Evolutionary conservation across 495 filamentous ascomycete species (phyloP), one percentile per base, ranked within the genome.

Genomic region (Diplogelasinospora grovesii): DNA sequence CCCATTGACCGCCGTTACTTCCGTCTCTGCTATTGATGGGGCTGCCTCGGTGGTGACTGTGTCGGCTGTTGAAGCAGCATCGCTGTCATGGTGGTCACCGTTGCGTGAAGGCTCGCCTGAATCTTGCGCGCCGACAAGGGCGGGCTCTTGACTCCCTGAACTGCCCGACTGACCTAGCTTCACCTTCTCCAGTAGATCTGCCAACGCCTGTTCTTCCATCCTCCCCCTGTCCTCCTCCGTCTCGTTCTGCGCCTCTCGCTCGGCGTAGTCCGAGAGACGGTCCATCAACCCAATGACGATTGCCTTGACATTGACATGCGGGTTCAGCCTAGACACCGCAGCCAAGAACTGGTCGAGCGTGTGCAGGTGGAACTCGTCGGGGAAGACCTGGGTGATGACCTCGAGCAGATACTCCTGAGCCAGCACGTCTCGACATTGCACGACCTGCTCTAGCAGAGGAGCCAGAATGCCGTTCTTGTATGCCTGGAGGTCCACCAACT

Each of bases 211-310:
- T 57, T 93, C 82, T 58, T 98, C 92, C 28, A 73, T 70, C 59
- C 85, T 79, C 36, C 79, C 72, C 43, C 79, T 72, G 40, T 87
- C 78, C 46, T 92, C 86, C 8, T 69, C 59, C 4, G 78, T 70
- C 25, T 85, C 78, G 9, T 75, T 70, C 39, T 93, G 86, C 11
- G 86, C 75, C 60, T 96, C 90, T 37, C 89, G 76, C 44, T 87
- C 81, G 16, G 92, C 89, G 59, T 95, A 98, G 19, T 86, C 79
- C 8, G 90, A 95, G 18, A 98, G 67, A 21, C 92, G 81, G 55
- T 98, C 89, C 92, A 98, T 98, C 43, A 98, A 68, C 26, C 89
- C 93, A 59, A 96, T 96, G 16, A 98, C 90, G 22, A 98, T 98
- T 30, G 86, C 89, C 67, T 97, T 98, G 57, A 97, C 74, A 51